Evolutionary conservation across 2,329 filamentous ascomycete genomes (phyloP).

Genomic region (Alternaria arborescens): DNA sequence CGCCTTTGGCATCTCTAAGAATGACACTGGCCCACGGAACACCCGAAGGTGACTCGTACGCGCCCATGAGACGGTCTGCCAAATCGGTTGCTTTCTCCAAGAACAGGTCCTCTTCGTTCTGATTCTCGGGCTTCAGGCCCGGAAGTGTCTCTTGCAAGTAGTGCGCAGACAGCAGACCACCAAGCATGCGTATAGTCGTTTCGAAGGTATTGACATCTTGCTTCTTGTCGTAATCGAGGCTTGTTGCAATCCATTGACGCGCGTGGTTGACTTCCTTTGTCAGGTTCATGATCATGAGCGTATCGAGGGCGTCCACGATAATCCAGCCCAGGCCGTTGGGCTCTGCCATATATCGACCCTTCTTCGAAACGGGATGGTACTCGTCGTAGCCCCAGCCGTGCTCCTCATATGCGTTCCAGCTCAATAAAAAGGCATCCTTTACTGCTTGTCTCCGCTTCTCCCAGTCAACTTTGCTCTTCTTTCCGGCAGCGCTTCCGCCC

Average conservation of each 20-base stretch:
- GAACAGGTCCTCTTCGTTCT: slow-evolving; percentile 86
- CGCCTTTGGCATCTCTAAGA: slow-evolving; percentile 76
- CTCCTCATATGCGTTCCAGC: slow-evolving; percentile 91
- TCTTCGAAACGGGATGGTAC: slow-evolving; percentile 83
- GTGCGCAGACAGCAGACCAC: slow-evolving; percentile 89
- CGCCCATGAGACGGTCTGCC: slow-evolving; percentile 83
- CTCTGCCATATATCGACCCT: slow-evolving; percentile 80
- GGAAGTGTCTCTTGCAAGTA: slow-evolving; percentile 89
- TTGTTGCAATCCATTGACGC: slow-evolving; percentile 84
- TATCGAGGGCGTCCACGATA: slow-evolving; percentile 94
- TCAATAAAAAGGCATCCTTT: slow-evolving; percentile 86
- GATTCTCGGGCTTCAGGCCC: slow-evolving; percentile 76
- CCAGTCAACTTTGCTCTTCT: slow-evolving; percentile 70
- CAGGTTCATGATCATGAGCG: slow-evolving; percentile 97
- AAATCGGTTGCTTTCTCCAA: slow-evolving; percentile 95
- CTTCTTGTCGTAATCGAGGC: slow-evolving; percentile 85
- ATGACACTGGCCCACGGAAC: slow-evolving; percentile 93
- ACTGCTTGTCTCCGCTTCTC: slow-evolving; percentile 78
- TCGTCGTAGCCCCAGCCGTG: slow-evolving; percentile 95
- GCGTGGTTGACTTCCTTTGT: slow-evolving; percentile 85
- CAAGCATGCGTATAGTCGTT: slow-evolving; percentile 97
- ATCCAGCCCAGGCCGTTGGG: slow-evolving; percentile 94
- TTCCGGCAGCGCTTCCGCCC: slow-evolving; percentile 36
- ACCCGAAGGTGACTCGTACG: slow-evolving; percentile 87
- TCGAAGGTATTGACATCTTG: slow-evolving; percentile 98